These are phyloP conservation scores for Candida stauntonica DNA, from an alignment of 805 yeast genomes.

Conservation along the genomic window DNA sequence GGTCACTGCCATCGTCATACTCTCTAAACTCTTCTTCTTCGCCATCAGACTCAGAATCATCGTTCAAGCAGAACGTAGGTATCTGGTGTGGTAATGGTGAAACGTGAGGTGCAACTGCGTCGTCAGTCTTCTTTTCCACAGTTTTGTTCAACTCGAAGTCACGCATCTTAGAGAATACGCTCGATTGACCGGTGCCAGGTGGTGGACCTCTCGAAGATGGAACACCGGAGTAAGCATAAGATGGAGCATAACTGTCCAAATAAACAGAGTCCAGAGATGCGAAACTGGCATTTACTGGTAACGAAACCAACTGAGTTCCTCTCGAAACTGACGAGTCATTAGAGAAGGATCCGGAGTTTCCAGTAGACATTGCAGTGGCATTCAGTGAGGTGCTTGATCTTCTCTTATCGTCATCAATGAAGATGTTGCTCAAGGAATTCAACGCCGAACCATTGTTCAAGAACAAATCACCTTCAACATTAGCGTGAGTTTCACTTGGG, in stretches of 20 bases:
- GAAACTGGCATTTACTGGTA: slow-evolving; percentile 69
- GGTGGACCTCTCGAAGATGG: slow-evolving; percentile 18
- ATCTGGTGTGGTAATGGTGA: neutral
- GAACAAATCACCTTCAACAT: slow-evolving; percentile 31
- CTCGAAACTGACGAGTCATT: slow-evolving; percentile 33
- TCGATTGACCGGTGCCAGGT: neutral
- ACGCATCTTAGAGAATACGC: slow-evolving; percentile 18
- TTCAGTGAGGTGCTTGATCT: slow-evolving; percentile 18
- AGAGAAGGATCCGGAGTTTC: slow-evolving; percentile 2
- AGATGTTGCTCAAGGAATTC: slow-evolving; percentile 25
- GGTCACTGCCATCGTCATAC: slow-evolving; percentile 8
- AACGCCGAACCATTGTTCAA: slow-evolving; percentile 23
- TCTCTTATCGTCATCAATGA: slow-evolving; percentile 21
- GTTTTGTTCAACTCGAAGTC: slow-evolving; percentile 18
- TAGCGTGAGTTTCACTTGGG: slow-evolving; percentile 21
- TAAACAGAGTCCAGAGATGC: slow-evolving; percentile 73
- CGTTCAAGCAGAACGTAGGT: slow-evolving; percentile 9
- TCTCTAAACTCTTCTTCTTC: slow-evolving; percentile 10
- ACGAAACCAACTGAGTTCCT: slow-evolving; percentile 54
- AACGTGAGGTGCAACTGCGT: slow-evolving; percentile 21
- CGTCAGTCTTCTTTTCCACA: slow-evolving; percentile 12
- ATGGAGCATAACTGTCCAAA: slow-evolving; percentile 43
- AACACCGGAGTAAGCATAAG: slow-evolving; percentile 16
- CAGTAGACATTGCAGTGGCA: slow-evolving; percentile 1
- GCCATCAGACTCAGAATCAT: slow-evolving; percentile 8